Percentiles rank a stretch among this genome's conserved stretches.
Conservation (phyloP, 2,329 filamentous ascomycete species). For the Rutstroemia sydowiana region DNA sequence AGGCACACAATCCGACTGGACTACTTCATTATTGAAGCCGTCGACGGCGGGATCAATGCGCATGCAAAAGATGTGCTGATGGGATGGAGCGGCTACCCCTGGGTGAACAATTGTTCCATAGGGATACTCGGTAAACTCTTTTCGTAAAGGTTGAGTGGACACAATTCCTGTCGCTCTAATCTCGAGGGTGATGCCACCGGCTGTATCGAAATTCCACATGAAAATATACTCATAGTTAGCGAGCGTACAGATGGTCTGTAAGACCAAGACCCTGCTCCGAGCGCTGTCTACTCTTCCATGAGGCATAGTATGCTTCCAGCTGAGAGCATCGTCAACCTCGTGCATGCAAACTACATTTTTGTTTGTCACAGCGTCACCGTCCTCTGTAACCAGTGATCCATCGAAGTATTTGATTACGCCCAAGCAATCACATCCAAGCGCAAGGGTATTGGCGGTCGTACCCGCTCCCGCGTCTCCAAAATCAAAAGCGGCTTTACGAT, state of each 20-base stretch:
- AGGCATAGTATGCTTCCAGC: constrained; percentile 62
- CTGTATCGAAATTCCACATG: constrained; percentile 55
- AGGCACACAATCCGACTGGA: constrained; percentile 46
- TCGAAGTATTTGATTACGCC: constrained; percentile 46
- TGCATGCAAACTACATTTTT: constrained; percentile 59
- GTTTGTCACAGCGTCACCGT: constrained; percentile 34
- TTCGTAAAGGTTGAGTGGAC: constrained; percentile 42
- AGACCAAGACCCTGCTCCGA: constrained; percentile 52
- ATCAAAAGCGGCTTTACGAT: constrained; percentile 62
- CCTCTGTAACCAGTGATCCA: constrained; percentile 33
- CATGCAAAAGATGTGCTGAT: constrained; percentile 47
- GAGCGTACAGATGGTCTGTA: constrained; percentile 61
- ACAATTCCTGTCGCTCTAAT: constrained; percentile 60
- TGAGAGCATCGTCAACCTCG: constrained; percentile 62
- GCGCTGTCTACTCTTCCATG: not conserved
- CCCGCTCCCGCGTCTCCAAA: constrained; percentile 61
- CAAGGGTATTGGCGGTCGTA: constrained; percentile 58
- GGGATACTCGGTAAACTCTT: too few species aligned
- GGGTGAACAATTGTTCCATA: constrained; percentile 55
- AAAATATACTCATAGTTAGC: constrained; percentile 67
- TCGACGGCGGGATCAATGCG: constrained; percentile 51
- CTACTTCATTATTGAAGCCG: constrained; percentile 43
- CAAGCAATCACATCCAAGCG: constrained; percentile 61
- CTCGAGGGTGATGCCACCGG: constrained; percentile 42
- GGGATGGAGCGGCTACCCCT: constrained; percentile 51